These are phyloP conservation scores for Yamadazyma membranifaciens DNA, from an alignment of 1,139 yeast genomes.

Conservation along the genomic window DNA sequence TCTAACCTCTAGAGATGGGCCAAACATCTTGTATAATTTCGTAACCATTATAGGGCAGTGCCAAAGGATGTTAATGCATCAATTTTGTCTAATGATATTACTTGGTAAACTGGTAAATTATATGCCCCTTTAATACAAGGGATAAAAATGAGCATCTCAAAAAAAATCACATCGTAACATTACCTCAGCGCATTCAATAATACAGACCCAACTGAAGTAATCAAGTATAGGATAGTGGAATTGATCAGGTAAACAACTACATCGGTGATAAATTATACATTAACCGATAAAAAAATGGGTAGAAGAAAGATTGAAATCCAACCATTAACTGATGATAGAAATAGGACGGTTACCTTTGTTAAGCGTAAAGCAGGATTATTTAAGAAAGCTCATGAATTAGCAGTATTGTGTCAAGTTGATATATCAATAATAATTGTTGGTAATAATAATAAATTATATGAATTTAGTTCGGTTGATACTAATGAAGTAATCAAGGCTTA, in stretches of 20 bases:
- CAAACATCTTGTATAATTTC: too few relatives aligned
- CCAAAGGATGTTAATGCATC: too few relatives aligned
- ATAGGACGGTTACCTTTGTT: constrained; percentile 84
- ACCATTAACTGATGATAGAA: constrained; percentile 88
- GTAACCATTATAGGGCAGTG: too few relatives aligned
- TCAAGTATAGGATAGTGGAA: not conserved
- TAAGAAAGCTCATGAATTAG: constrained; percentile 93
- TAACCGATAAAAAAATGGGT: constrained; percentile 57
- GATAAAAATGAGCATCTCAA: not conserved
- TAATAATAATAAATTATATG: constrained; percentile 77
- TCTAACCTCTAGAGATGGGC: not conserved
- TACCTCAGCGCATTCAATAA: not conserved
- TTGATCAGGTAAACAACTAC: not conserved
- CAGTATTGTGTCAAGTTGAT: constrained; percentile 91
- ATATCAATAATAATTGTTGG: constrained; percentile 88
- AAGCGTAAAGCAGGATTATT: constrained; percentile 93
- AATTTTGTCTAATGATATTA: too few relatives aligned
- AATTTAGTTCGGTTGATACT: constrained; percentile 73
- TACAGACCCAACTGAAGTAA: not conserved
- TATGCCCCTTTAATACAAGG: not conserved
- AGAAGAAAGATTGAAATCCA: constrained; percentile 94
- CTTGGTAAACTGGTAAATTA: not conserved
- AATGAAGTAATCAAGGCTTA: constrained; percentile 60
- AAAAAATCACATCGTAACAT: not conserved
- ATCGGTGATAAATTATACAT: not conserved